A percentile compares a stretch with the other conserved stretches of the same genome.
Evolutionary conservation across 805 yeast genomes (phyloP).

Genomic region (Metschnikowia aberdeeniae): DNA sequence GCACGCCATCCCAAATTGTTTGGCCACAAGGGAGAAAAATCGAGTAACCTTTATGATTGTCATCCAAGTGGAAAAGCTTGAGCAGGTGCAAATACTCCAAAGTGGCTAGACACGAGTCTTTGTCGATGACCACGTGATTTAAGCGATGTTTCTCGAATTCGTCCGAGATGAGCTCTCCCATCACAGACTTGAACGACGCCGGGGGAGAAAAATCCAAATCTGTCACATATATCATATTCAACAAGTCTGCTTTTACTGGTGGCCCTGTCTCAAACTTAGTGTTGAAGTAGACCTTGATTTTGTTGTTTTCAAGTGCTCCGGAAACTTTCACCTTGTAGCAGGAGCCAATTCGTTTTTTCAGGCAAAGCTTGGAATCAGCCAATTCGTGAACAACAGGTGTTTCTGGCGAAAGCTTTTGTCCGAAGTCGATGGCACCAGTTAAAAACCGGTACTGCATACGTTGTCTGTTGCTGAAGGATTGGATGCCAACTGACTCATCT

Average conservation of each 20-base stretch:
- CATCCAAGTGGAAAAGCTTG: constrained; percentile 48
- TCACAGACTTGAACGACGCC: constrained; percentile 54
- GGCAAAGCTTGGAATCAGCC: constrained; percentile 51
- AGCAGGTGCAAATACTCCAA: constrained; percentile 52
- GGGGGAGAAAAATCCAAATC: constrained; percentile 64
- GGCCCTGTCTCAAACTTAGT: constrained; percentile 48
- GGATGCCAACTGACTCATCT: neutral
- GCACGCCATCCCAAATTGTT: constrained; percentile 12
- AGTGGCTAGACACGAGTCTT: constrained; percentile 56
- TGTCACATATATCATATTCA: constrained; percentile 59
- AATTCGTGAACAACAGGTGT: constrained; percentile 28
- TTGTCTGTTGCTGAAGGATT: constrained; percentile 33
- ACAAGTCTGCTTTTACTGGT: constrained; percentile 51
- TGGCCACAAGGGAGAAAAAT: constrained; percentile 70
- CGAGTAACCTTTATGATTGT: constrained; percentile 63
- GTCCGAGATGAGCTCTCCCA: constrained; percentile 44
- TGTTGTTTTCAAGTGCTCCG: constrained; percentile 14
- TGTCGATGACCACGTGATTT: constrained; percentile 31
- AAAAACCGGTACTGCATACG: constrained; percentile 60
- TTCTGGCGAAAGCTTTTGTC: constrained; percentile 1
- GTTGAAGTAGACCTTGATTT: constrained; percentile 41
- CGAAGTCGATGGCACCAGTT: constrained; percentile 38
- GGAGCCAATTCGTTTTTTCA: constrained; percentile 54
- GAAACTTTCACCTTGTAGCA: constrained; percentile 45
- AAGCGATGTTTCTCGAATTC: constrained; percentile 25